Evolutionary conservation across 306 rosid genomes (phyloP), one percentile per base, ranked within the genome.

Genomic region (Lablab purpureus): DNA sequence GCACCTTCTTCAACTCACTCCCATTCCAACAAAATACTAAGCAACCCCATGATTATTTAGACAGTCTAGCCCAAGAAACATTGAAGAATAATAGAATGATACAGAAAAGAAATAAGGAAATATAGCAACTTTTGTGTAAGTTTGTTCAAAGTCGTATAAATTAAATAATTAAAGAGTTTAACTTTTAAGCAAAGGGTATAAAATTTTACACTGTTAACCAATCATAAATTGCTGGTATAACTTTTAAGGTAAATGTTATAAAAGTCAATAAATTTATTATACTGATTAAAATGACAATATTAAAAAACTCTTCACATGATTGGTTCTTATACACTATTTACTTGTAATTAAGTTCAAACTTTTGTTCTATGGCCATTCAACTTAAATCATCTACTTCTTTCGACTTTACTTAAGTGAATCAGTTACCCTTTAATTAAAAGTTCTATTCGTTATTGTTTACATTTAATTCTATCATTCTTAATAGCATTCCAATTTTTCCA

Each of bases 1-100:
- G 36, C 43, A 76, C 47, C 12, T 17, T 12, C 45, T 73, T 79
- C 47, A 79, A 75, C 66, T 41, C 47, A 43, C 66, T 4, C 45
- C 50, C 65, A 56, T 36, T 62, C 6, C 34, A 63, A 40, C 19
- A 65, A 36, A 56, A 51, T n/a, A 71, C 50, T 45, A 72, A 74
- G 65, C 5, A 41, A 70, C 71, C 30, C 68, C 73, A 64, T 34
- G 40, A 66, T 37, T 34, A 72, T 60, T 66, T 4, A 32, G 27
- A 47, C 3, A 4, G 41, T 7, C 37, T 37, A 34, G 5, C 45
- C 30, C 63, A 19, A 11, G 21, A 66, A 40, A 21, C 32, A 8
- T 34, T 36, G 4, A 45, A 56, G 7, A 49, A 25, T 6, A 36
- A 71, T 17, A 47, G 27, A 58, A 62, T 71, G 34, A 34, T 37